Base-by-base conservation (phyloP, 441 rosid species). In the Omphalea diandra region DNA sequence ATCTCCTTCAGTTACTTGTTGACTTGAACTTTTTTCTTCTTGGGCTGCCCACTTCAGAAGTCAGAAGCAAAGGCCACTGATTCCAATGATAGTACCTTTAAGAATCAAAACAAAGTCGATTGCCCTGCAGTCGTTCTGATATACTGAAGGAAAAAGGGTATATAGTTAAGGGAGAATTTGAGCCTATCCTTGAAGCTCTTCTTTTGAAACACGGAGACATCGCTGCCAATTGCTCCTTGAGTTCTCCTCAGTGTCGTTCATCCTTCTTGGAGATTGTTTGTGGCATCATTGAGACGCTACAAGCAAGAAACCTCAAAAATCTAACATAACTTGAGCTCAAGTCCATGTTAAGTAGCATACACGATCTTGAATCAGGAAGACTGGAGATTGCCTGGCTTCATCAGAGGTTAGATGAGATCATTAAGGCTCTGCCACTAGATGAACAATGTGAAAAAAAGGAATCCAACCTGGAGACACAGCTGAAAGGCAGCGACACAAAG, bases 371-470 rank as follows among this genome's bases (percentile, higher is more conserved):
- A 62, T 71, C 66, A 2, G 46, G 73, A 5, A 56, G 57, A 18
- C 5, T 78, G 64, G 65, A 74, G 40, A 44, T 81, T 36, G 66
- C 68, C 7, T 78, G 82, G 82, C 78, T 81, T n/a, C 72, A 6
- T 1, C 43, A 61, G 65, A 67, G 80, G 41, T 65, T 81, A 57
- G 73, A 66, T 14, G 74, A 73, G 52, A 58, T 81, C 47, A 4
- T 17, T 11, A 63, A 80, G 46, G 73, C 73, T 22, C 10, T 64
- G 62, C 40, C 17, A 53, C 18, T 68, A 5, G 20, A 24, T 3
- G 67, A 76, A 56, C 36, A 53, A 3, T 33, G 57, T 67, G 63
- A n/a, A n/a, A n/a, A n/a, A n/a, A n/a, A n/a, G n/a, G n/a, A n/a
- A n/a, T n/a, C n/a, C n/a, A n/a, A n/a, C n/a, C n/a, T n/a, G n/a